Conservation (phyloP, 2,329 filamentous ascomycete genomes). For the Mycogone perniciosa region DNA sequence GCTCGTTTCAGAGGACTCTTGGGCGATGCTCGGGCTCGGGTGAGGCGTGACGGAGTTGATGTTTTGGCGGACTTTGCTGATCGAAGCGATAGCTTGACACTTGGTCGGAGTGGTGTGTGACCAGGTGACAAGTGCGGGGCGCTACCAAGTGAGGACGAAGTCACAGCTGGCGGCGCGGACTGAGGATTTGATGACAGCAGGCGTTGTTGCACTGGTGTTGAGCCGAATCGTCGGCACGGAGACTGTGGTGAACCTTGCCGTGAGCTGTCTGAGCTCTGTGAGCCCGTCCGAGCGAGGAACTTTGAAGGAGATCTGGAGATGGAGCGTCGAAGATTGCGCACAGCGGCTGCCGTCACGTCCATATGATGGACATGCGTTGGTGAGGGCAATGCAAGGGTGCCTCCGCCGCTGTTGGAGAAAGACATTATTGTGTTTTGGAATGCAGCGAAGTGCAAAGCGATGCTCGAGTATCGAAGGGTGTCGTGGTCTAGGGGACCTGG, state of each 20-base stretch:
- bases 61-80: conserved; percentile 56
- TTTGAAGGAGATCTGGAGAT: conserved; percentile 93
- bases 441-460: conserved; percentile 18
- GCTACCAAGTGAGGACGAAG: conserved; percentile 22
- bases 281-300: conserved; percentile 54
- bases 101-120: conserved; percentile 60
- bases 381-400: conserved; percentile 79
- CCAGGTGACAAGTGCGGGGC: conserved; percentile 41
- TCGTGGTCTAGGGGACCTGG: conserved; percentile 19
- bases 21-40: conserved; percentile 63
- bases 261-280: conserved; percentile 43
- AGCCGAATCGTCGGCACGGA: conserved; percentile 40
- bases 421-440: conserved; percentile 42
- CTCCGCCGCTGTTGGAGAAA: conserved; percentile 50
- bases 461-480: conserved; percentile 14
- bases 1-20: conserved; percentile 77
- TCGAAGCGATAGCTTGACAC: conserved; percentile 59
- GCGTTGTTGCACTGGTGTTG: conserved; percentile 28
- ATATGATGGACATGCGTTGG: conserved; percentile 78
- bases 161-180: conserved; percentile 30
- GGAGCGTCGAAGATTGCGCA: conserved; percentile 78
- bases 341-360: conserved; percentile 66
- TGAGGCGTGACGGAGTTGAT: conserved; percentile 37
- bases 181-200: conserved; percentile 26
- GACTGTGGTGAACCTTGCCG: conserved; percentile 43